These are phyloP conservation scores for Hygrophila difformis DNA, from an alignment of 257 asterid genomes.

Conservation along the genomic window DNA sequence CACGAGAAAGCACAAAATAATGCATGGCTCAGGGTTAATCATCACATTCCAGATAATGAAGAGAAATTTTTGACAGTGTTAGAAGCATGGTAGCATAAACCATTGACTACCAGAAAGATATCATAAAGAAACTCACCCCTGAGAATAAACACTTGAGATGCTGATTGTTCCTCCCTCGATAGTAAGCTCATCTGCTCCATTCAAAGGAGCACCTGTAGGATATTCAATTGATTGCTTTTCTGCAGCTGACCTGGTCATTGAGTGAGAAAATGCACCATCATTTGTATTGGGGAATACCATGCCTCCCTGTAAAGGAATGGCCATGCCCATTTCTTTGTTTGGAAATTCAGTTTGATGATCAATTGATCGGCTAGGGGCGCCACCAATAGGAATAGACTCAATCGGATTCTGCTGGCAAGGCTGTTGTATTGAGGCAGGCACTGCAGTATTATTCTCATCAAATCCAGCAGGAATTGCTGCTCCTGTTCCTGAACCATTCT, in stretches of 20 bases:
- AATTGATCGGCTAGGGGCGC: slow-evolving; percentile 23
- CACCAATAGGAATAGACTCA: slow-evolving; percentile 30
- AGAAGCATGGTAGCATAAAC: no score
- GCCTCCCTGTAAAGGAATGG: slow-evolving; percentile 29
- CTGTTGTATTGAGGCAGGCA: no score
- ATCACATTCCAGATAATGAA: no score
- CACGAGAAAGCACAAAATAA: no score
- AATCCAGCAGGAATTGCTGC: no score
- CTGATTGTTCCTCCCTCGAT: slow-evolving; percentile 76
- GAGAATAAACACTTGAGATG: slow-evolving; percentile 59
- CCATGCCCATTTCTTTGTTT: slow-evolving; percentile 26
- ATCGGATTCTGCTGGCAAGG: slow-evolving; percentile 33
- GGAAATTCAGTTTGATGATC: slow-evolving; percentile 32
- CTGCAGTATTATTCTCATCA: no score
- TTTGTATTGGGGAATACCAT: slow-evolving; percentile 18
- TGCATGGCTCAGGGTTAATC: no score
- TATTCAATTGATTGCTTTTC: slow-evolving; percentile 35
- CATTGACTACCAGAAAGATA: no score
- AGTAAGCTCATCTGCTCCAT: slow-evolving; percentile 32
- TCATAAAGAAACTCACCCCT: slow-evolving; percentile 35
- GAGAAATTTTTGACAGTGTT: no score
- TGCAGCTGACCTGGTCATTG: slow-evolving; percentile 30
- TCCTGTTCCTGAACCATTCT: no score
- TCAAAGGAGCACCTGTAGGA: slow-evolving; percentile 21
- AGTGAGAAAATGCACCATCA: slow-evolving; percentile 30